Evolutionary conservation across 2,329 filamentous ascomycete species (phyloP).

Genomic region (Pseudogymnoascus verrucosus): DNA sequence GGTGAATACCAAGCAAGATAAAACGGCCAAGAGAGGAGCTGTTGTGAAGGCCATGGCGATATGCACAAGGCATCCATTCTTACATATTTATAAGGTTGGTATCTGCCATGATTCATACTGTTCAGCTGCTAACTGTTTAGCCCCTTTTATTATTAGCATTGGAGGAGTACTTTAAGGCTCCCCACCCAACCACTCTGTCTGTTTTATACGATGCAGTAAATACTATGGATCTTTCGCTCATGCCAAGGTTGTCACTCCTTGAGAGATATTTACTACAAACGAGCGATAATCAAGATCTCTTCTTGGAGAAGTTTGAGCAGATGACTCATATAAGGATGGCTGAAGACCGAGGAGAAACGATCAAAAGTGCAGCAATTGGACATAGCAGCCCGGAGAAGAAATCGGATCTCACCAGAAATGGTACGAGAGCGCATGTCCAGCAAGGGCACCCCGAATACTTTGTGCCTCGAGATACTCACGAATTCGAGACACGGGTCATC

Average conservation of each 20-base stretch:
- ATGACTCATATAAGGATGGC: constrained; percentile 80
- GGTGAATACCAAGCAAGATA: constrained; percentile 97
- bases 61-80: constrained; percentile 91
- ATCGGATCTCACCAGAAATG: constrained; percentile 40
- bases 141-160: constrained; percentile 82
- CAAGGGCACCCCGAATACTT: constrained; percentile 51
- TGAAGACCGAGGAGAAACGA: constrained; percentile 43
- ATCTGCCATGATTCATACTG: constrained; percentile 11
- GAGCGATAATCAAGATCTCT: constrained; percentile 91
- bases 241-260: constrained; percentile 76
- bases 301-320: constrained; percentile 93
- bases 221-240: constrained; percentile 88
- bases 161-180: constrained; percentile 94
- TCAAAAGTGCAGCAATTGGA: constrained; percentile 33
- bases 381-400: constrained; percentile 36
- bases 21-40: constrained; percentile 83
- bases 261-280: constrained; percentile 82
- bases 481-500: constrained; percentile 90
- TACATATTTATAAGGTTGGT: constrained; percentile 93
- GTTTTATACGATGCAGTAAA: constrained; percentile 90
- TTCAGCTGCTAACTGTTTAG: constrained; percentile 35
- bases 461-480: constrained; percentile 88
- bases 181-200: constrained; percentile 77
- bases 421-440: constrained; percentile 55
- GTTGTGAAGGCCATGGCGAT: constrained; percentile 98